phyloP scores from a whole-genome alignment of 495 filamentous ascomycete genomes.

The Xylaria flabelliformis region DNA sequence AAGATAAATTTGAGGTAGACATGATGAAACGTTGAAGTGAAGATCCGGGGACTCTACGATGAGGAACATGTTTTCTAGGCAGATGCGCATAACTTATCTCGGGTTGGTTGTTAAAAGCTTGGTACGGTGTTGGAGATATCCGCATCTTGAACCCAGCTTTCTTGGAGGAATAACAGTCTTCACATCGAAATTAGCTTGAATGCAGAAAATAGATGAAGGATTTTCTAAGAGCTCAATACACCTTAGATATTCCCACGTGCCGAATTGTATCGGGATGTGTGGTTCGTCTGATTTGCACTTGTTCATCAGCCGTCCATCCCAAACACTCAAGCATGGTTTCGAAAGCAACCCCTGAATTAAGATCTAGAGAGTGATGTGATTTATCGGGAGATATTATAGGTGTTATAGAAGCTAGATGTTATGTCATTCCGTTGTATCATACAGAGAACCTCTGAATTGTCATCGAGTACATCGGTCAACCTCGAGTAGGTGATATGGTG shows the following conservation, averaged over 20 bases:
- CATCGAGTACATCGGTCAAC: background rate
- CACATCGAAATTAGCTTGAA: background rate
- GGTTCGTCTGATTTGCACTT: slow-evolving; percentile 22
- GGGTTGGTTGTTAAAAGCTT: background rate
- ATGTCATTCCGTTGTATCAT: background rate
- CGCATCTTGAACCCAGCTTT: slow-evolving; percentile 10
- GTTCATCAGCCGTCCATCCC: slow-evolving; percentile 21
- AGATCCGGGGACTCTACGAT: background rate
- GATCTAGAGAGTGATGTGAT: background rate
- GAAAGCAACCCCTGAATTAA: slow-evolving; percentile 16
- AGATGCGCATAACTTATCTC: slow-evolving; percentile 2
- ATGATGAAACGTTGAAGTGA: background rate
- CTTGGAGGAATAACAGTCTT: background rate
- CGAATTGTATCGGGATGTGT: slow-evolving; percentile 2
- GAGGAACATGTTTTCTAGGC: background rate
- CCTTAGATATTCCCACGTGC: slow-evolving; percentile 8
- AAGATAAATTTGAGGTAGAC: background rate
- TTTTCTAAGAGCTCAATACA: background rate
- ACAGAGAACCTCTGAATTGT: background rate
- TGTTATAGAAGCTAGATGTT: background rate
- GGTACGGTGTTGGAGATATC: background rate
- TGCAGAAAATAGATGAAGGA: background rate
- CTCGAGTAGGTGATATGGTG: background rate
- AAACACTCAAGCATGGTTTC: slow-evolving; percentile 14
- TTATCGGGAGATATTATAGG: background rate